phyloP scores from a whole-genome alignment of 306 rosid species.

The Cicer yamashitae region DNA sequence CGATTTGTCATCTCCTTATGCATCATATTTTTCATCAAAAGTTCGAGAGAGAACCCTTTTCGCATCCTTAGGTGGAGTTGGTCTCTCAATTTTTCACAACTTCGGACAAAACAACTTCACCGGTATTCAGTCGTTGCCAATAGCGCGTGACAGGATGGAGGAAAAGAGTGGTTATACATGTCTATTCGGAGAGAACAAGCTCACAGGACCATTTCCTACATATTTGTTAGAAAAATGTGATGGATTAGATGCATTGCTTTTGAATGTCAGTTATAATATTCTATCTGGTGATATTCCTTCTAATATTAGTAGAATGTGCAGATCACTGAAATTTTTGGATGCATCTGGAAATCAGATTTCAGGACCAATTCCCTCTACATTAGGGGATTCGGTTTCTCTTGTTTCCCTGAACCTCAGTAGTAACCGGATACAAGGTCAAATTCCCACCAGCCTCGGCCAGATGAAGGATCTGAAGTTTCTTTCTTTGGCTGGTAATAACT shows the following conservation, averaged over 20 bases:
- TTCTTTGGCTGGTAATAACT: constrained; percentile 71
- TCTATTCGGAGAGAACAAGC: constrained; percentile 73
- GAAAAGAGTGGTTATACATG: constrained; percentile 56
- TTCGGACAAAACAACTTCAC: constrained; percentile 70
- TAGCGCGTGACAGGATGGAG: constrained; percentile 61
- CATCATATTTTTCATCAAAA: constrained; percentile 59
- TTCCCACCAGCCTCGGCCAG: constrained; percentile 70
- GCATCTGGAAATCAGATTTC: constrained; percentile 70
- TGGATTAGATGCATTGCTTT: constrained; percentile 59
- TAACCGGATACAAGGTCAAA: constrained; percentile 67
- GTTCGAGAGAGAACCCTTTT: constrained; percentile 45
- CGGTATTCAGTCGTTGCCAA: constrained; percentile 62
- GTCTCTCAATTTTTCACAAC: constrained; percentile 63
- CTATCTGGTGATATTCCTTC: constrained; percentile 67
- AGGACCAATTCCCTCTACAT: constrained; percentile 62
- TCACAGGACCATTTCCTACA: constrained; percentile 63
- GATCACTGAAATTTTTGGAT: constrained; percentile 69
- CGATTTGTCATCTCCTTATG: constrained; percentile 44
- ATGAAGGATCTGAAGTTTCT: constrained; percentile 62
- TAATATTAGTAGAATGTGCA: constrained; percentile 58
- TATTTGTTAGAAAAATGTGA: constrained; percentile 68
- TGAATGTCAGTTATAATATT: constrained; percentile 71
- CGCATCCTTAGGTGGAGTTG: constrained; percentile 43
- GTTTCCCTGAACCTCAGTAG: constrained; percentile 73
- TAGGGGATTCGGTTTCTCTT: constrained; percentile 61